Evolutionary conservation across 345 rosid species (phyloP).

Genomic region (Aquilaria yunnanensis): DNA sequence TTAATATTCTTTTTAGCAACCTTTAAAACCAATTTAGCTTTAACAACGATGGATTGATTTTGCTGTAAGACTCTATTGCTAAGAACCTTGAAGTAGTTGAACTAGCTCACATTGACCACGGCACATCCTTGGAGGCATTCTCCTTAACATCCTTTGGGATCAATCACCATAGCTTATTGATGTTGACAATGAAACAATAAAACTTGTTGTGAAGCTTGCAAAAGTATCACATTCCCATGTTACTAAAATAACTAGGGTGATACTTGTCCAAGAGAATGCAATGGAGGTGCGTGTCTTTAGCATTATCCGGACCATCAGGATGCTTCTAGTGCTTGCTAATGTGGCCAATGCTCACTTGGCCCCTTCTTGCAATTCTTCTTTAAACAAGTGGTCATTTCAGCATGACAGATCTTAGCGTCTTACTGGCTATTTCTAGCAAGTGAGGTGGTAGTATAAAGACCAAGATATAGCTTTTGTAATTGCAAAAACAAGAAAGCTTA

Average conservation of each 20-base stretch:
- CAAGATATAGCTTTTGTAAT: too few relatives aligned
- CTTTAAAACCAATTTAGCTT: slow-evolving; percentile 73
- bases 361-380: slow-evolving; percentile 92
- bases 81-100: slow-evolving; percentile 72
- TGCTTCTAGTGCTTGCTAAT: slow-evolving; percentile 82
- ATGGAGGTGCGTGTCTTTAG: slow-evolving; percentile 91
- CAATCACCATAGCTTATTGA: slow-evolving; percentile 76
- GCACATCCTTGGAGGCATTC: slow-evolving; percentile 56
- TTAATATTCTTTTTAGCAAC: slow-evolving; percentile 77
- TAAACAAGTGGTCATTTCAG: slow-evolving; percentile 48
- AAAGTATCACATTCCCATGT: slow-evolving; percentile 89
- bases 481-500: too few relatives aligned
- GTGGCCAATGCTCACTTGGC: slow-evolving; percentile 83
- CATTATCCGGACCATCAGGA: slow-evolving; percentile 85
- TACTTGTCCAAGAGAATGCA: slow-evolving; percentile 88
- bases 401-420: slow-evolving; percentile 6
- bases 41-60: slow-evolving; percentile 62
- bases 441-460: not conserved
- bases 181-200: slow-evolving; percentile 69
- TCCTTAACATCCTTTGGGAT: slow-evolving; percentile 58
- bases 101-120: slow-evolving; percentile 61
- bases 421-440: not conserved
- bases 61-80: slow-evolving; percentile 71
- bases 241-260: slow-evolving; percentile 82
- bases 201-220: slow-evolving; percentile 81